Evolutionary conservation across 1,284 basidiomycete genomes (phyloP), one percentile per base, ranked within the genome.

Genomic region (Ceratobasidium sp.): DNA sequence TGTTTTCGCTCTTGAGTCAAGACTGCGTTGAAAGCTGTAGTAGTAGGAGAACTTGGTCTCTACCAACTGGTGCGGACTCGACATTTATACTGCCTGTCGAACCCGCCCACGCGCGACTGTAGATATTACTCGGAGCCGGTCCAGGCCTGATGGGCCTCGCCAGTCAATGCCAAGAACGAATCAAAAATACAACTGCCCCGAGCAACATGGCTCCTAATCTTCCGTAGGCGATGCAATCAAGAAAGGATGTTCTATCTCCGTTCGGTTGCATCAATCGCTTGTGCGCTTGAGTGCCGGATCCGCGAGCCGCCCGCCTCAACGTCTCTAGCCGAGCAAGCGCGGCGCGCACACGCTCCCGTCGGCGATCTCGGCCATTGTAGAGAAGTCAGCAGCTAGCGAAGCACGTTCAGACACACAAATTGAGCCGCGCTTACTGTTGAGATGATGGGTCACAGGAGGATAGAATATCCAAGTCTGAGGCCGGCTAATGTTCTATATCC

Each of bases 1-100:
- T 45, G 52, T n/a, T 55, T 50, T 53, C n/a, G n/a, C n/a, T 60
- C 28, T 36, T 64, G 41, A 61, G 50, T 23, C 46, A 23, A 64
- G 61, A 45, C 9, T 45, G 18, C 43, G 43, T 18, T 45, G 43
- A n/a, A 41, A 43, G 64, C 4, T 53, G 50, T 52, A 52, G 48
- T 36, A 52, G 46, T 21, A 53, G 26, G 50, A 45, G 52, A 18
- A 12, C 23, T 45, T 55, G 53, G 18, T 45, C 16, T 23, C 48
- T 28, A 34, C 12, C 52, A 28, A 10, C 32, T 36, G 18, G 23
- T 10, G 18, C 21, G 2, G 41, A 30, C 41, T 46, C 26, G 30
- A 30, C 21, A 45, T 70, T 70, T 70, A 70, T 70, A 70, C 65
- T 36, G 9, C 9, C 4, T 16, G 1, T 57, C 53, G 23, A 14